Evolutionary conservation across 2,329 filamentous ascomycete genomes (phyloP).

Genomic region (Pyricularia pennisetigena): DNA sequence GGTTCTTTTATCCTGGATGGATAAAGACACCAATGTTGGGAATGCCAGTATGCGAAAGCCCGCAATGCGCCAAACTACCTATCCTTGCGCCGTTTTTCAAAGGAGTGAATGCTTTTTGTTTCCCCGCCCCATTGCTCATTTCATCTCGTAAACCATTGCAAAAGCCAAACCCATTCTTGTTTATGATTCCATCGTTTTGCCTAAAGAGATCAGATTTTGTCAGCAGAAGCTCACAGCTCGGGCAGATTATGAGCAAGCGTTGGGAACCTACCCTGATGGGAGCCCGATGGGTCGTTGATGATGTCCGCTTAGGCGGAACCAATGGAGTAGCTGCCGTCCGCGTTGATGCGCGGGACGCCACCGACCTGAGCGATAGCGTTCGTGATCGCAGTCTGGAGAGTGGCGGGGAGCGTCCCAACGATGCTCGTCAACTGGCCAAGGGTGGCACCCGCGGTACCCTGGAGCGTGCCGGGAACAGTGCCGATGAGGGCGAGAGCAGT

Average conservation of each 20-base stretch:
- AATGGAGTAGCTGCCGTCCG: too few species aligned
- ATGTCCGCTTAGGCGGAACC: too few species aligned
- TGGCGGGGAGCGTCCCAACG: background rate
- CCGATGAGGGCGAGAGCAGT: background rate
- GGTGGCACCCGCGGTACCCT: background rate
- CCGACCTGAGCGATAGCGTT: too few species aligned
- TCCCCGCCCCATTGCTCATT: background rate
- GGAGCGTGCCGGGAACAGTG: background rate
- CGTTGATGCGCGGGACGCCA: too few species aligned
- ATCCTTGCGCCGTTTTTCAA: background rate
- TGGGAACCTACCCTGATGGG: background rate
- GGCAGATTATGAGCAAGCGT: background rate
- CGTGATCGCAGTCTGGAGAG: too few species aligned
- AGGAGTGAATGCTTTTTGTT: background rate
- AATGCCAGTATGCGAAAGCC: background rate
- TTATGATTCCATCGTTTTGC: background rate
- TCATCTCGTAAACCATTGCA: background rate
- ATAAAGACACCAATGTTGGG: background rate
- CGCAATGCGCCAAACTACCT: background rate
- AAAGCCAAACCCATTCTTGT: background rate
- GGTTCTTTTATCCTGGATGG: background rate
- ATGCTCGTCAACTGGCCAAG: too few species aligned
- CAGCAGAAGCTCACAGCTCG: background rate
- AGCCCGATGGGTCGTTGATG: too few species aligned
- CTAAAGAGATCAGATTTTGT: background rate